A percentile compares a stretch with the other conserved stretches of the same genome.
These are phyloP conservation scores for Hypoxylon sp. DNA, from an alignment of 2,329 filamentous ascomycete species.

Conservation along the genomic window DNA sequence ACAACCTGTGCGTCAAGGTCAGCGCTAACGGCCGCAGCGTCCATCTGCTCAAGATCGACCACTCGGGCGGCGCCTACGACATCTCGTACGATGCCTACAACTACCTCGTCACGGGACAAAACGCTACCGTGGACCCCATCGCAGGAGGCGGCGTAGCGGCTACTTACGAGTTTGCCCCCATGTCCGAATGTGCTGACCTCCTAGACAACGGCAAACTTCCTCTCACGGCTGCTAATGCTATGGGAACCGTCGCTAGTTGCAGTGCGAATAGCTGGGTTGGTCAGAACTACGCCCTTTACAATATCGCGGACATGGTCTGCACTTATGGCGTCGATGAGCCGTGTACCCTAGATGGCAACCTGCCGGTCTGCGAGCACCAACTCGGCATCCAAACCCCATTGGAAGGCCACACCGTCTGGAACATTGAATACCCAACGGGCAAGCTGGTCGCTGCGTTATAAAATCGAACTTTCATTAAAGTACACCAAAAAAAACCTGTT, in stretches of 20 bases:
- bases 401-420: slow-evolving; percentile 58
- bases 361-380: slow-evolving; percentile 59
- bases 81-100: slow-evolving; percentile 74
- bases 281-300: slow-evolving; percentile 63
- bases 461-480: background rate
- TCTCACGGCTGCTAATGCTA: slow-evolving; percentile 63
- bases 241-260: slow-evolving; percentile 65
- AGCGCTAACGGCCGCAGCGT: slow-evolving; percentile 63
- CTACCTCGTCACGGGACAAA: slow-evolving; percentile 64
- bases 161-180: slow-evolving; percentile 60
- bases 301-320: slow-evolving; percentile 65
- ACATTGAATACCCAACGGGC: slow-evolving; percentile 62
- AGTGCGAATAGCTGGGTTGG: slow-evolving; percentile 61
- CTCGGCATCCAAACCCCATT: slow-evolving; percentile 57
- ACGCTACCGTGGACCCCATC: slow-evolving; percentile 60
- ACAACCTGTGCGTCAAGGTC: slow-evolving; percentile 69
- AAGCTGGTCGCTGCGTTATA: slow-evolving; percentile 41
- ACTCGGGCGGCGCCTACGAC: slow-evolving; percentile 68
- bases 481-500: background rate
- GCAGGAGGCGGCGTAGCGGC: slow-evolving; percentile 64
- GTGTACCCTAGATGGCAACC: slow-evolving; percentile 61
- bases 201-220: slow-evolving; percentile 49
- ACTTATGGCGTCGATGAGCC: slow-evolving; percentile 61
- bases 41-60: slow-evolving; percentile 70
- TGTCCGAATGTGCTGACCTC: slow-evolving; percentile 62